These are phyloP conservation scores for Jaminaea rosea DNA, from an alignment of 1,284 basidiomycete genomes.

Conservation along the genomic window DNA sequence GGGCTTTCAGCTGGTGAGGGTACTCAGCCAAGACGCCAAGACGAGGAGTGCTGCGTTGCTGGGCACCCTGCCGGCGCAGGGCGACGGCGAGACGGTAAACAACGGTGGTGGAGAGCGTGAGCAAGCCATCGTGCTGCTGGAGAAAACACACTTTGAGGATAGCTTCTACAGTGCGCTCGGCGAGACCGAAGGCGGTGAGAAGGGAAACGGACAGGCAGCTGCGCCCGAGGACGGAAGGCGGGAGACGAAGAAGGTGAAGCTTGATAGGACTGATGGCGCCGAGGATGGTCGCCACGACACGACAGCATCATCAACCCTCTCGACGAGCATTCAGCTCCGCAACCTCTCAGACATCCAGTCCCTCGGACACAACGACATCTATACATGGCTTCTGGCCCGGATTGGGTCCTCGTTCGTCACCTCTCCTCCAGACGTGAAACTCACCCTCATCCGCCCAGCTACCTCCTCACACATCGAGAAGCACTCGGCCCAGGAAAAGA, in stretches of 20 bases:
- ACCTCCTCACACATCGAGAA: constrained; percentile 50
- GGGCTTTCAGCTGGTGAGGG: constrained; percentile 23
- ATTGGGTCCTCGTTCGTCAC: constrained; percentile 3
- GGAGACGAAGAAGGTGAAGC: background rate
- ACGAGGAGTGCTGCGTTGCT: background rate
- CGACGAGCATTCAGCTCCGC: too few species aligned
- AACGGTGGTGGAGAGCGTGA: constrained; percentile 7
- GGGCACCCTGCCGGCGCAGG: background rate
- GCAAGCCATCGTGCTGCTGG: constrained; percentile 33
- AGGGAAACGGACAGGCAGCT: background rate
- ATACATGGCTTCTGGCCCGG: constrained; percentile 42
- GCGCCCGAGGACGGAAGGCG: background rate
- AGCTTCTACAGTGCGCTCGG: constrained; percentile 11
- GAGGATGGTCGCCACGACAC: too few species aligned
- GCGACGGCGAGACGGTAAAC: too few species aligned
- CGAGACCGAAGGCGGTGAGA: background rate
- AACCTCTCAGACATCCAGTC: constrained; percentile 12
- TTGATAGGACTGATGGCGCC: too few species aligned
- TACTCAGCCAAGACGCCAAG: constrained; percentile 3
- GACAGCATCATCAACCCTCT: too few species aligned
- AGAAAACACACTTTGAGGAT: constrained; percentile 37
- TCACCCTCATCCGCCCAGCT: constrained; percentile 36
- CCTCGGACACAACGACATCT: constrained; percentile 43
- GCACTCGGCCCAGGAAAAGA: constrained; percentile 67
- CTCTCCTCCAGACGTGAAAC: constrained; percentile 27